These are phyloP conservation scores for Chalciporus pseudorubinellus DNA, from an alignment of 768 basidiomycete species.

Conservation along the genomic window DNA sequence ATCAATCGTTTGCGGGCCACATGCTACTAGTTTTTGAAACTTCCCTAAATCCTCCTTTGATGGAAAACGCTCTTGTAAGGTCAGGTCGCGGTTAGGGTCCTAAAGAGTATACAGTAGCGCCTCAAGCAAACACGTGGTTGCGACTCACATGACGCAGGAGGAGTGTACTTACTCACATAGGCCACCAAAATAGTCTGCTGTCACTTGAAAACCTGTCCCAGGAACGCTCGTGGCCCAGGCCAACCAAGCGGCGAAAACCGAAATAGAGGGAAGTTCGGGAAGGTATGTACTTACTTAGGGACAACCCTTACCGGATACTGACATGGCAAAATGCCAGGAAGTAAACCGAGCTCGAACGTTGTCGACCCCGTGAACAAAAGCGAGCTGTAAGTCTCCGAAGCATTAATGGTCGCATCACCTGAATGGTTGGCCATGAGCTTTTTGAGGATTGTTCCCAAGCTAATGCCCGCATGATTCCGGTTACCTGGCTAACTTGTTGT, in stretches of 20 bases:
- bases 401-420: background rate
- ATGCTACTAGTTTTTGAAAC: no score
- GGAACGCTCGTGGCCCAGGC: background rate
- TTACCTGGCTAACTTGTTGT: background rate
- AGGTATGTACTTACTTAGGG: no score
- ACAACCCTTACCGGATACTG: background rate
- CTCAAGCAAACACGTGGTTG: background rate
- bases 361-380: background rate
- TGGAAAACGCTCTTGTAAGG: no score
- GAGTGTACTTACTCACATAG: background rate
- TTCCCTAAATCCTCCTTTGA: no score
- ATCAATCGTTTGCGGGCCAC: no score
- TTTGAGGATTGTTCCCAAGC: background rate
- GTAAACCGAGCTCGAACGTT: background rate
- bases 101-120: background rate
- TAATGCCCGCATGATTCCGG: background rate
- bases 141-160: background rate
- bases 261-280: background rate
- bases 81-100: no score
- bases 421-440: background rate
- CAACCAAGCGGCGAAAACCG: background rate
- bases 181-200: background rate
- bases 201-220: background rate
- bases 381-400: background rate
- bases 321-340: background rate